phyloP scores from a whole-genome alignment of 2,329 filamentous ascomycete species.

The Aspergillus carbonarius region DNA sequence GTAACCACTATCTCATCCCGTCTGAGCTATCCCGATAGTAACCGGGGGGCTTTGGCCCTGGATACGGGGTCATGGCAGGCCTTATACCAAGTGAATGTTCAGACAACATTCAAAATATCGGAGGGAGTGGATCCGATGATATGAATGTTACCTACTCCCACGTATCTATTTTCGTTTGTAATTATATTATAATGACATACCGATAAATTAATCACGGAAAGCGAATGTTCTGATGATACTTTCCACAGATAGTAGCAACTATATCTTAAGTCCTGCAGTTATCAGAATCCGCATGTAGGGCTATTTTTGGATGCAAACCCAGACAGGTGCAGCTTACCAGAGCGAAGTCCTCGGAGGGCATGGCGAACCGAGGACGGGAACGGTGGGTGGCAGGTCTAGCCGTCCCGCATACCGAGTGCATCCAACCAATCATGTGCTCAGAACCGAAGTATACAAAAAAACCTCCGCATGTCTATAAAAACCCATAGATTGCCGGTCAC shows the following conservation, averaged over 20 bases:
- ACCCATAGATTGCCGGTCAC: neutral
- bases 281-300: no score
- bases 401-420: neutral
- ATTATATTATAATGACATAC: neutral
- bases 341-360: constrained; percentile 1
- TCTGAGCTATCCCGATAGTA: neutral
- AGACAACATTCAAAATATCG: constrained; percentile 2
- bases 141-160: neutral
- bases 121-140: neutral
- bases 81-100: constrained; percentile 1
- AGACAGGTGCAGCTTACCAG: no score
- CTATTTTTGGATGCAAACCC: no score
- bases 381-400: neutral
- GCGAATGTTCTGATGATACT: no score
- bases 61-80: neutral
- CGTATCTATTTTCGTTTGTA: neutral
- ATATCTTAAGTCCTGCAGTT: no score
- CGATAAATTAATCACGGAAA: no score
- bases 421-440: neutral
- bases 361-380: constrained; percentile 2
- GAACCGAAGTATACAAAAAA: neutral
- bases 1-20: constrained; percentile 1
- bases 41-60: neutral
- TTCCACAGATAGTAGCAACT: no score
- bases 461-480: neutral